A percentile compares a stretch with the other conserved stretches of the same genome.
phyloP scores from a whole-genome alignment of 148 eudicot genomes.

The Euryodendron excelsum region DNA sequence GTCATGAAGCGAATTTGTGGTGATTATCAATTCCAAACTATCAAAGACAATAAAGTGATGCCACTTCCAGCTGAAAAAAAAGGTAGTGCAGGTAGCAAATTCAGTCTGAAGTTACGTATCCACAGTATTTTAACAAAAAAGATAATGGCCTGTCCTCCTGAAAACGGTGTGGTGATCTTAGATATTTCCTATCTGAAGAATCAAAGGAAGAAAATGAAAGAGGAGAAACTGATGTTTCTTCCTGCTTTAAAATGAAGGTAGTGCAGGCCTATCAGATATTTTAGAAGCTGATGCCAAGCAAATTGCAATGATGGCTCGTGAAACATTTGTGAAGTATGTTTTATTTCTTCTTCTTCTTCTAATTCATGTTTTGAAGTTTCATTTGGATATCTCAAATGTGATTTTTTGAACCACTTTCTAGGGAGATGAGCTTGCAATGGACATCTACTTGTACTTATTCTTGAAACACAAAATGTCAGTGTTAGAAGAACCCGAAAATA shows the following conservation, averaged over 20 bases:
- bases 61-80: conserved; percentile 32
- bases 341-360: conserved; percentile 11
- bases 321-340: conserved; percentile 66
- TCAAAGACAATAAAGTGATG: conserved; percentile 30
- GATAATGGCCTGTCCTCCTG: not conserved
- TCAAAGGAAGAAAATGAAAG: not conserved
- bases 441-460: not conserved
- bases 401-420: not conserved
- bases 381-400: not conserved
- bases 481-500: no score
- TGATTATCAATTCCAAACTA: conserved; percentile 32
- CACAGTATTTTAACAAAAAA: not conserved
- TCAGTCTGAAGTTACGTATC: not conserved
- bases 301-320: conserved; percentile 61
- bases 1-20: conserved; percentile 38
- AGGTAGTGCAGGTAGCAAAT: conserved; percentile 17
- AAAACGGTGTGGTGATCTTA: not conserved
- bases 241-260: conserved; percentile 24
- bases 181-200: not conserved
- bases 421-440: not conserved
- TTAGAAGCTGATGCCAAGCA: conserved; percentile 65
- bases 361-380: not conserved
- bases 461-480: not conserved
- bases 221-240: not conserved
- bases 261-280: conserved; percentile 44